Percentiles rank a stretch among this genome's conserved stretches.
Evolutionary conservation across 2,329 filamentous ascomycete genomes (phyloP).

Genomic region (Bipolaris victoriae): DNA sequence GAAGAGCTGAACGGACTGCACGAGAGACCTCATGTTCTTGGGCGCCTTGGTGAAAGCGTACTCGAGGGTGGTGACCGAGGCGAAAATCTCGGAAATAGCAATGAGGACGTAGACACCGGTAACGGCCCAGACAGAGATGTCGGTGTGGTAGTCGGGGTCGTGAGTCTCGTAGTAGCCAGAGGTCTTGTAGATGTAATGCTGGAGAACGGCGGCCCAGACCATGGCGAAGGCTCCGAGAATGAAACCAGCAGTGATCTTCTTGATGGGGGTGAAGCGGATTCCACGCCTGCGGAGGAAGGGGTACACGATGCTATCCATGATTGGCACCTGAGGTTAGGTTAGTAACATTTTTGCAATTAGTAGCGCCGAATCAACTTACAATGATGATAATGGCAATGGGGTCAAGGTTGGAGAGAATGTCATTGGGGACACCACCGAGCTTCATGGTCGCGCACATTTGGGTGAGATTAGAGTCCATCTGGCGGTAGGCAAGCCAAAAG

Average conservation of each 20-base stretch:
- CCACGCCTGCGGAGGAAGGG: constrained; percentile 68
- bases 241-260: constrained; percentile 75
- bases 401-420: constrained; percentile 77
- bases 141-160: constrained; percentile 47
- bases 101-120: constrained; percentile 61
- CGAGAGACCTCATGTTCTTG: constrained; percentile 62
- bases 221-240: constrained; percentile 67
- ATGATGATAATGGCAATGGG: constrained; percentile 77
- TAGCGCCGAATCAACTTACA: constrained; percentile 61
- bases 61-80: constrained; percentile 71
- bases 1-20: constrained; percentile 47
- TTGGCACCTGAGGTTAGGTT: constrained; percentile 21
- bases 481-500: constrained; percentile 72
- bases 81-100: constrained; percentile 66
- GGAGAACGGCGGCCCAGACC: constrained; percentile 62
- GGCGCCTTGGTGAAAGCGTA: constrained; percentile 78
- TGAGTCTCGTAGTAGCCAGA: constrained; percentile 55
- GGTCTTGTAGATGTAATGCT: constrained; percentile 64
- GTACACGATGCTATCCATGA: constrained; percentile 69
- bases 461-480: constrained; percentile 69
- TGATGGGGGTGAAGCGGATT: constrained; percentile 75
- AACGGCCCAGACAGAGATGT: constrained; percentile 62
- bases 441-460: constrained; percentile 72
- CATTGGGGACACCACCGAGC: constrained; percentile 75
- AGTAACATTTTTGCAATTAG: constrained; percentile 66